These are phyloP conservation scores for Ganoderma meredithae DNA, from an alignment of 1,284 basidiomycete species.

Conservation along the genomic window DNA sequence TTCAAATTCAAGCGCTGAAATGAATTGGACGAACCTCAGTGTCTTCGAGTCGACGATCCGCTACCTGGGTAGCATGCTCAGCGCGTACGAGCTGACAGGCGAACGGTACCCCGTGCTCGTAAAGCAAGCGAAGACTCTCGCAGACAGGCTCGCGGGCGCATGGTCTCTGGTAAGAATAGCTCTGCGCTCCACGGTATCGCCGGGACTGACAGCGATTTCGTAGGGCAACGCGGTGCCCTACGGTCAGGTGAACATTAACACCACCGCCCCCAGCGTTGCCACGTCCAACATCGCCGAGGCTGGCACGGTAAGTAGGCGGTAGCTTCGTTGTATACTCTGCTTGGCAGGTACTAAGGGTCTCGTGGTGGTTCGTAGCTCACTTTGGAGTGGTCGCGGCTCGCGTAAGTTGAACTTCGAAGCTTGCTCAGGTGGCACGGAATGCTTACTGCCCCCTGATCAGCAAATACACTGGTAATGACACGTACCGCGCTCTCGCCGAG, in stretches of 20 bases:
- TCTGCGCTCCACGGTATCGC: background rate
- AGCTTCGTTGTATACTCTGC: too few relatives aligned
- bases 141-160: conserved; percentile 71
- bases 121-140: conserved; percentile 72
- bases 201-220: conserved; percentile 8
- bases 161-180: conserved; percentile 57
- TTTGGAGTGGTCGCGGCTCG: conserved; percentile 52
- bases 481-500: conserved; percentile 62
- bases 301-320: conserved; percentile 62
- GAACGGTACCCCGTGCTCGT: conserved; percentile 60
- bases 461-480: conserved; percentile 64
- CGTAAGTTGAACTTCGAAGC: conserved; percentile 31
- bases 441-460: conserved; percentile 38
- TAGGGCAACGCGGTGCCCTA: conserved; percentile 63
- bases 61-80: conserved; percentile 74
- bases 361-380: conserved; percentile 46
- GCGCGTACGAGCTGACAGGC: conserved; percentile 85
- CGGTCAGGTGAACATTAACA: conserved; percentile 58
- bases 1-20: conserved; percentile 3
- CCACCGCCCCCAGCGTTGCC: conserved; percentile 47
- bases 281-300: conserved; percentile 73
- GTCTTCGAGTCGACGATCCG: conserved; percentile 93
- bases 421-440: background rate
- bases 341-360: background rate
- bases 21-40: conserved; percentile 43